Conservation (phyloP, 116 monocot species). For the Trichopus zeylanicus region DNA sequence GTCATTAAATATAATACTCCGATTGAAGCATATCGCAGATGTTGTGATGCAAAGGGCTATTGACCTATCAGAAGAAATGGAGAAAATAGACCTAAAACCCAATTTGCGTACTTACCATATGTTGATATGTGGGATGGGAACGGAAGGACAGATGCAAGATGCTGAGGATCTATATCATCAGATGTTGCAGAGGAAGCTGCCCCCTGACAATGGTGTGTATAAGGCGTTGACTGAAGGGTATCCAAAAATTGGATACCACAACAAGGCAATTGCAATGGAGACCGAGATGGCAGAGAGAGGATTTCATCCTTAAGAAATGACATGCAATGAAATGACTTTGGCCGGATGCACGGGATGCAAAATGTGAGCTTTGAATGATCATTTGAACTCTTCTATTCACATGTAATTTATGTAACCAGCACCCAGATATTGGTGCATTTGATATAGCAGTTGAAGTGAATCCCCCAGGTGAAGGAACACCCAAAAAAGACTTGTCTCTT, state of each 20-base stretch:
- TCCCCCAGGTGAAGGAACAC: too few relatives aligned
- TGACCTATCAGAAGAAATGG: constrained; percentile 46
- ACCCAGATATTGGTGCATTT: too few relatives aligned
- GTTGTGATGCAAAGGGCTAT: constrained; percentile 25
- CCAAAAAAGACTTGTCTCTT: too few relatives aligned
- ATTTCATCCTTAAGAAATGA: constrained; percentile 7
- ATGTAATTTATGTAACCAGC: too few relatives aligned
- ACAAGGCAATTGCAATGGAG: constrained; percentile 17
- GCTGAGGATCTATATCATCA: constrained; percentile 31
- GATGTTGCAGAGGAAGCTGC: constrained; percentile 29
- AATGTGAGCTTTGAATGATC: too few relatives aligned
- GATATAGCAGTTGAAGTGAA: too few relatives aligned
- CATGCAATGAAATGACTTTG: constrained; percentile 1
- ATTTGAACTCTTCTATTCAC: too few relatives aligned
- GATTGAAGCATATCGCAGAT: constrained; percentile 40
- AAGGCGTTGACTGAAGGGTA: constrained; percentile 13
- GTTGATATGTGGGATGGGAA: constrained; percentile 27
- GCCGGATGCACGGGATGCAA: neutral
- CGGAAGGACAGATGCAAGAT: constrained; percentile 32
- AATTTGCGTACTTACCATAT: constrained; percentile 28
- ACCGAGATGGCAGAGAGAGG: constrained; percentile 34
- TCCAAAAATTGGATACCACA: constrained; percentile 25
- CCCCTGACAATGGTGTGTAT: constrained; percentile 29
- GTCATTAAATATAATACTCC: constrained; percentile 53
- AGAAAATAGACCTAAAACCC: constrained; percentile 28